Evolutionary conservation across 352 stramenopile genomes (phyloP).

Genomic region (Aphanomyces invadans): DNA sequence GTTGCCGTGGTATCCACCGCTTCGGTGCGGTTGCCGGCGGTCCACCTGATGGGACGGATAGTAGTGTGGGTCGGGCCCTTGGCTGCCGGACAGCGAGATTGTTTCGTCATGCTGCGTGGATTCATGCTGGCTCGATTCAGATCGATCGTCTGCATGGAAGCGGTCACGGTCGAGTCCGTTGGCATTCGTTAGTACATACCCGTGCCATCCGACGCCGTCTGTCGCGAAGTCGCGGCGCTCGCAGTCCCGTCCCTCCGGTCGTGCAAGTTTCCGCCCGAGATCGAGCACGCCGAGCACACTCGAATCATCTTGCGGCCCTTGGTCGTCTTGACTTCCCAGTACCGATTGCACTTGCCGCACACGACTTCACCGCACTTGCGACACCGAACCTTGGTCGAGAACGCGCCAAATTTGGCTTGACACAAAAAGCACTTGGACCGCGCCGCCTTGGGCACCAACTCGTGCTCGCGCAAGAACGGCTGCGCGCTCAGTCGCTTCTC

Average conservation of each 20-base stretch:
- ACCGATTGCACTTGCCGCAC: conserved; percentile 49
- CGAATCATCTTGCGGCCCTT: conserved; percentile 46
- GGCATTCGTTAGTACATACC: not conserved
- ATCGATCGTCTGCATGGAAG: conserved; percentile 3
- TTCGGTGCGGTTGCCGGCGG: too few species aligned
- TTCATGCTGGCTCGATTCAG: not conserved
- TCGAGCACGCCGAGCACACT: conserved; percentile 48
- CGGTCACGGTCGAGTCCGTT: not conserved
- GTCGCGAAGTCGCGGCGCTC: too few species aligned
- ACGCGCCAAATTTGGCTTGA: conserved; percentile 43
- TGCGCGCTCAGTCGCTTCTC: conserved; percentile 42
- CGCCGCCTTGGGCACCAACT: conserved; percentile 52
- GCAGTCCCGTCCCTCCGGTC: not conserved
- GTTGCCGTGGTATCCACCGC: too few species aligned
- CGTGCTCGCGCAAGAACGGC: conserved; percentile 52
- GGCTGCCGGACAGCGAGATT: not conserved
- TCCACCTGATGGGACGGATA: too few species aligned
- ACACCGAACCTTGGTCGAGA: conserved; percentile 57
- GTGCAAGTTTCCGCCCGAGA: not conserved
- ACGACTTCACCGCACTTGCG: conserved; percentile 70
- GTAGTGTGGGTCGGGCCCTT: too few species aligned
- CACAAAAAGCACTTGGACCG: conserved; percentile 55
- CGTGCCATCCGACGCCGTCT: not conserved
- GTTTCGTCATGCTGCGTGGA: not conserved
- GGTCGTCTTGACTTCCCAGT: conserved; percentile 44